Evolutionary conservation across 495 filamentous ascomycete species (phyloP), one percentile per base, ranked within the genome.

Genomic region (Talaromyces ruber): DNA sequence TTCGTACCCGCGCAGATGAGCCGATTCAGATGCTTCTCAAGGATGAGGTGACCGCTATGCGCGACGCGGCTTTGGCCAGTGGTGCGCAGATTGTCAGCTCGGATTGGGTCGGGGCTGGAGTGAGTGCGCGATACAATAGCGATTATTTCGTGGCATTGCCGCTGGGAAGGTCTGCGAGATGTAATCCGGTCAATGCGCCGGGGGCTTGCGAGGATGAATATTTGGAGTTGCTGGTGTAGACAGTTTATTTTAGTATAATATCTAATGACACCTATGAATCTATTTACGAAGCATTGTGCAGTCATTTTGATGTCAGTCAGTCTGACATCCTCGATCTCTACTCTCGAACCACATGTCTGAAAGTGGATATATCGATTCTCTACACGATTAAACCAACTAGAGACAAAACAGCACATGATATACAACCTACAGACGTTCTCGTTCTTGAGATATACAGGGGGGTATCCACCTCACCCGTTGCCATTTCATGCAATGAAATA

Each of bases 81-180:
- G 59, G 59, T 34, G 59, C 59, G 3, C 59, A 60, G 2, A 51
- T 60, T 52, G 59, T 60, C 34, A 60, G 59, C 29, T 45, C 59
- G 24, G 59, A 60, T n/a, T 60, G 59, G 59, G 37, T 26, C 4
- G 59, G 37, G 4, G 39, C 43, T 28, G 59, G 59, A 2, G 43
- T 60, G 45, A 51, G 59, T 24, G 59, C 59, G 21, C 50, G 59
- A 39, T 60, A 60, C 30, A 60, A 51, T 16, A 60, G 59, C 22
- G 43, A 60, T 32, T 60, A 60, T 32, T 45, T 60, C 43, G 59
- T 60, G 18, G 43, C 5, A 39, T 52, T 60, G 43, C 43, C 59
- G 43, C 32, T 22, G 12, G 34, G 22, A n/a, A 21, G 59, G 9
- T 4, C 59, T 12, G 59, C 59, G 43, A 60, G 59, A 32, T 60